Conservation (phyloP, 768 basidiomycete species). For the Gloeostereum incarnatum region DNA sequence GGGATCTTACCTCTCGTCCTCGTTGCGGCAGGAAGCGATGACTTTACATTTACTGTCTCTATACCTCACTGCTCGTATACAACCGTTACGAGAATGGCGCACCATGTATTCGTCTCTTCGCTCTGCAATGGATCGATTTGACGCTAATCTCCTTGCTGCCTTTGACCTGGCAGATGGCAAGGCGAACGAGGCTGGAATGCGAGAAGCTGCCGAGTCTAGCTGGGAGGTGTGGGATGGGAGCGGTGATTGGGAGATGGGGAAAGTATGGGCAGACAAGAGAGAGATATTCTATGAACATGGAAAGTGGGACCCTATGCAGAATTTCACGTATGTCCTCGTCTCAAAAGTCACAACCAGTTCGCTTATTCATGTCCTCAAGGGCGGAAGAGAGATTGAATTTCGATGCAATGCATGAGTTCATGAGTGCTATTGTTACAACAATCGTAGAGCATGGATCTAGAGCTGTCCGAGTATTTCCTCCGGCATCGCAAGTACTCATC, state of each 20-base stretch:
- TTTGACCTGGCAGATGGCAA: constrained; percentile 83
- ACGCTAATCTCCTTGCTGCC: constrained; percentile 73
- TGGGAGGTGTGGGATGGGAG: constrained; percentile 72
- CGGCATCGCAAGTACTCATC: constrained; percentile 64
- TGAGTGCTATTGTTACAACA: constrained; percentile 54
- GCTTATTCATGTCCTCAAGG: constrained; percentile 19
- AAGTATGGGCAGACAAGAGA: constrained; percentile 92
- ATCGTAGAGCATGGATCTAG: constrained; percentile 69
- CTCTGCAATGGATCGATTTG: constrained; percentile 81
- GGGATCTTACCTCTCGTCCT: constrained; percentile 28
- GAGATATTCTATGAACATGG: constrained; percentile 88
- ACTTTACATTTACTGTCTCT: constrained; percentile 61
- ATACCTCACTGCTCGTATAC: constrained; percentile 63
- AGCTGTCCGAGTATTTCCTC: constrained; percentile 84
- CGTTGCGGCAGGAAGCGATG: constrained; percentile 52
- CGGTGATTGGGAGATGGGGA: constrained; percentile 85
- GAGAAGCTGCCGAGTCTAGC: constrained; percentile 69
- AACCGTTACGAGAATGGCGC: constrained; percentile 65
- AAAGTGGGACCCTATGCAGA: constrained; percentile 73
- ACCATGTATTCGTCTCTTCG: constrained; percentile 56
- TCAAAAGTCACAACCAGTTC: neutral
- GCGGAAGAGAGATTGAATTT: constrained; percentile 66
- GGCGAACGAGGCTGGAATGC: constrained; percentile 69
- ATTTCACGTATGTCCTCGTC: constrained; percentile 53
- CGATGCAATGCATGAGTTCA: constrained; percentile 90